Percentiles rank a stretch among this genome's conserved stretches.
phyloP scores from a whole-genome alignment of 2,329 filamentous ascomycete species.

The Neopestalotiopsis clavispora region DNA sequence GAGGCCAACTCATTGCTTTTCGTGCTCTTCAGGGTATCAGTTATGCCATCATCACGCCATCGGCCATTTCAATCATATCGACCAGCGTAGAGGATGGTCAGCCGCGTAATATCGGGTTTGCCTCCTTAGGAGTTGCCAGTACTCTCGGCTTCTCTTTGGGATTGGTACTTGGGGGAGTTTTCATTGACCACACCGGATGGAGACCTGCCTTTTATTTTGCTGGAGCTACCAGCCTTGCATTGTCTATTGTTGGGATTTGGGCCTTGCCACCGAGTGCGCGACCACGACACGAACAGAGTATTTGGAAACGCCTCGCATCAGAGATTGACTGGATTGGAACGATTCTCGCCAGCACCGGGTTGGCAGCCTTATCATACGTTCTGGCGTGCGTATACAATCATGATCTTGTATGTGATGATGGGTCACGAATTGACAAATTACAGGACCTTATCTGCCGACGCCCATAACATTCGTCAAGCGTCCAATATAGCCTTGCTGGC shows the following conservation, averaged over 20 bases:
- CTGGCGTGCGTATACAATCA: conserved; percentile 39
- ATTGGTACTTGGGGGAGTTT: conserved; percentile 32
- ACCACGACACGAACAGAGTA: not conserved
- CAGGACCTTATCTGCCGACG: conserved; percentile 8
- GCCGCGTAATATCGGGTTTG: conserved; percentile 6
- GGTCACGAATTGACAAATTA: not conserved
- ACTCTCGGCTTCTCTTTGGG: conserved; percentile 6
- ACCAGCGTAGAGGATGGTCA: not conserved
- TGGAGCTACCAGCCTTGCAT: not conserved
- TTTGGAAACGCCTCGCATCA: not conserved
- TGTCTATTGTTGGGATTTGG: conserved; percentile 9
- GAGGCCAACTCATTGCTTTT: conserved; percentile 8
- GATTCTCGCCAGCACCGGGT: conserved; percentile 39
- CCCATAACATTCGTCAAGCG: conserved; percentile 37
- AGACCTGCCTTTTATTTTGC: conserved; percentile 34
- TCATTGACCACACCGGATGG: conserved; percentile 37
- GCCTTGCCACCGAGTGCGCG: conserved; percentile 1
- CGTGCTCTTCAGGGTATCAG: conserved; percentile 12
- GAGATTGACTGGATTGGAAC: conserved; percentile 55
- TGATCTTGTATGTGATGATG: not conserved
- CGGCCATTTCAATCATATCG: conserved; percentile 11
- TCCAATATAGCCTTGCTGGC: conserved; percentile 50
- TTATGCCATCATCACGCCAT: not conserved
- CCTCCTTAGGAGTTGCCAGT: not conserved
- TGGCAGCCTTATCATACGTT: conserved; percentile 50